Conservation (phyloP, 148 eudicot genomes). For the Cornus controversa region DNA sequence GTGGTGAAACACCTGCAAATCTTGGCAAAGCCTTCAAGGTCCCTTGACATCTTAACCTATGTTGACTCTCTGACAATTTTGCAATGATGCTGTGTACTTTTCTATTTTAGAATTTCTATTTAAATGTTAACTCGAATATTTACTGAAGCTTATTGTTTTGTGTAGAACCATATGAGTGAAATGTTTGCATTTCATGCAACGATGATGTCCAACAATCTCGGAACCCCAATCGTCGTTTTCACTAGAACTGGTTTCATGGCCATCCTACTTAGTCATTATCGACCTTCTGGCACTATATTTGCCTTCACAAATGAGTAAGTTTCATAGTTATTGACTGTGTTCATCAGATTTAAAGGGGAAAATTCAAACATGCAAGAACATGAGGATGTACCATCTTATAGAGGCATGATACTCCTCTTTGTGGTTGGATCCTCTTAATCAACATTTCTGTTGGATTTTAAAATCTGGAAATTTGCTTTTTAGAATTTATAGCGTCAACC, state of each 20-base stretch:
- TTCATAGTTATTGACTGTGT: neutral
- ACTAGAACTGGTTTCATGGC: slow-evolving; percentile 97
- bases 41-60: neutral
- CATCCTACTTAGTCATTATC: slow-evolving; percentile 84
- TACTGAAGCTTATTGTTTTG: slow-evolving; percentile 16
- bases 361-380: too few species aligned
- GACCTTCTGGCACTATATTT: slow-evolving; percentile 91
- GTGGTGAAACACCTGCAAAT: slow-evolving; percentile 53
- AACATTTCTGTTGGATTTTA: neutral
- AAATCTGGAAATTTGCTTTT: neutral
- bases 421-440: neutral
- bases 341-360: neutral
- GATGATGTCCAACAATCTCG: slow-evolving; percentile 96
- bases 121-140: neutral
- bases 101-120: slow-evolving; percentile 5
- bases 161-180: slow-evolving; percentile 98
- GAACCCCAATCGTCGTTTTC: slow-evolving; percentile 92
- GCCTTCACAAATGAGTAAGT: slow-evolving; percentile 97
- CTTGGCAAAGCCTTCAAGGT: slow-evolving; percentile 87
- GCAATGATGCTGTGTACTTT: neutral
- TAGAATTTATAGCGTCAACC: neutral
- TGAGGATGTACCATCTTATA: neutral
- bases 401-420: neutral
- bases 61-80: neutral
- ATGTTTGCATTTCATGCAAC: slow-evolving; percentile 99